Conservation (phyloP, 352 stramenopile species). For the Phytophthora pinifolia region DNA sequence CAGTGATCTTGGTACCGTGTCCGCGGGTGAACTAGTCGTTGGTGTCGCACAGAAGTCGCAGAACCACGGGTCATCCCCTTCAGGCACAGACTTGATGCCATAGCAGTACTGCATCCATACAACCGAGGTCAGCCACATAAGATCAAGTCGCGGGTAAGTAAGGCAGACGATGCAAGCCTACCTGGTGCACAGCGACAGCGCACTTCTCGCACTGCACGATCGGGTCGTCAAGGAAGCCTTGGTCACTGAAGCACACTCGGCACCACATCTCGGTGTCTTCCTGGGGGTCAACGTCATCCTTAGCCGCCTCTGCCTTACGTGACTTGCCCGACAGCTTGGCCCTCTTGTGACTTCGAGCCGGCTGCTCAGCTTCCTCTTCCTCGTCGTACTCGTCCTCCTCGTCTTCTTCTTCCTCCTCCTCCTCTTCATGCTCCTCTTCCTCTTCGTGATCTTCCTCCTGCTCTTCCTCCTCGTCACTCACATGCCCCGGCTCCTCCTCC, state of each 20-base stretch:
- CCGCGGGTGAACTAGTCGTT: constrained; percentile 29
- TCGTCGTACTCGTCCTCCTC: constrained; percentile 44
- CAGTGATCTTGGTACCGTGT: constrained; percentile 37
- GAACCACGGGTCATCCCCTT: constrained; percentile 83
- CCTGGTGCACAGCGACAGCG: constrained; percentile 82
- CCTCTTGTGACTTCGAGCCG: constrained; percentile 40
- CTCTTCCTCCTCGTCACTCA: constrained; percentile 34
- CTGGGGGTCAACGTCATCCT: constrained; percentile 50
- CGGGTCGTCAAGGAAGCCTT: constrained; percentile 84
- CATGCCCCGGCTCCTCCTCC: constrained; percentile 35
- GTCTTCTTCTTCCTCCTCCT: constrained; percentile 53
- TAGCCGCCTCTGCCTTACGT: constrained; percentile 18
- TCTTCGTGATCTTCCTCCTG: constrained; percentile 28
- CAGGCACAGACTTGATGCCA: constrained; percentile 76
- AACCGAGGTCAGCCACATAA: constrained; percentile 12
- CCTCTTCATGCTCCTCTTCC: constrained; percentile 34
- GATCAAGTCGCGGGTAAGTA: background rate
- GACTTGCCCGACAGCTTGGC: constrained; percentile 25
- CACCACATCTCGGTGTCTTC: constrained; percentile 89
- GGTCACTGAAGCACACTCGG: constrained; percentile 87
- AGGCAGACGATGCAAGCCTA: constrained; percentile 20
- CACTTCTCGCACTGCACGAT: constrained; percentile 90
- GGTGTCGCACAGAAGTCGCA: constrained; percentile 77
- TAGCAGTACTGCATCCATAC: constrained; percentile 76
- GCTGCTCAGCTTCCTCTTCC: constrained; percentile 36